Conservation (phyloP, 208 protist genomes). For the Wallacemonas rigidus region DNA sequence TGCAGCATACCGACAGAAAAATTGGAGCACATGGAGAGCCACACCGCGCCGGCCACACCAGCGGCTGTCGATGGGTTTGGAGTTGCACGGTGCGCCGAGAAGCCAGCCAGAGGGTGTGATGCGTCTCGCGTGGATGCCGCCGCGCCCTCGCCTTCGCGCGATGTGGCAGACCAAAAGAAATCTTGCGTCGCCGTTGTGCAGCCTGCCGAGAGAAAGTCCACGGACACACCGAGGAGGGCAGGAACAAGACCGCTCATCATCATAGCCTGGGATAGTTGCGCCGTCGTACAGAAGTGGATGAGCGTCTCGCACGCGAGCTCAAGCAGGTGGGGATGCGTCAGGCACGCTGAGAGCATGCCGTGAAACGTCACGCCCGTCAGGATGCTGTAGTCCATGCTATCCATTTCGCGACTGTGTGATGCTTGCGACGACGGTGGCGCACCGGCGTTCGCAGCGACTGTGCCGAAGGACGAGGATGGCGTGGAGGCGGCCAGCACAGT, state of each 20-base stretch:
- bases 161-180: slow-evolving; percentile 7
- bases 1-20: slow-evolving; percentile 42
- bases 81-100: background rate
- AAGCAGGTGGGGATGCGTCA: slow-evolving; percentile 37
- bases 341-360: slow-evolving; percentile 71
- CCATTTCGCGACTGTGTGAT: slow-evolving; percentile 10
- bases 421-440: too few relatives aligned
- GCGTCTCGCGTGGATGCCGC: background rate
- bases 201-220: slow-evolving; percentile 44
- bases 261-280: slow-evolving; percentile 31
- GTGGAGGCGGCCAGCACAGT: slow-evolving; percentile 15
- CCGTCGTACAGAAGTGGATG: slow-evolving; percentile 24
- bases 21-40: background rate
- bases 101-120: background rate
- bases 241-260: slow-evolving; percentile 52
- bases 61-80: background rate
- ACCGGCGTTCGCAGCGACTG: background rate
- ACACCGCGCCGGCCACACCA: background rate
- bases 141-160: background rate
- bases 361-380: slow-evolving; percentile 65
- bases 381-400: slow-evolving; percentile 72
- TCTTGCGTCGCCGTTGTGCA: background rate
- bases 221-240: slow-evolving; percentile 51
- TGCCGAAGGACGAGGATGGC: slow-evolving; percentile 14
- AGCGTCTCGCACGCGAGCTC: slow-evolving; percentile 54